These are phyloP conservation scores for Aspergillus costaricaensis DNA, from an alignment of 2,329 filamentous ascomycete species.

Conservation along the genomic window DNA sequence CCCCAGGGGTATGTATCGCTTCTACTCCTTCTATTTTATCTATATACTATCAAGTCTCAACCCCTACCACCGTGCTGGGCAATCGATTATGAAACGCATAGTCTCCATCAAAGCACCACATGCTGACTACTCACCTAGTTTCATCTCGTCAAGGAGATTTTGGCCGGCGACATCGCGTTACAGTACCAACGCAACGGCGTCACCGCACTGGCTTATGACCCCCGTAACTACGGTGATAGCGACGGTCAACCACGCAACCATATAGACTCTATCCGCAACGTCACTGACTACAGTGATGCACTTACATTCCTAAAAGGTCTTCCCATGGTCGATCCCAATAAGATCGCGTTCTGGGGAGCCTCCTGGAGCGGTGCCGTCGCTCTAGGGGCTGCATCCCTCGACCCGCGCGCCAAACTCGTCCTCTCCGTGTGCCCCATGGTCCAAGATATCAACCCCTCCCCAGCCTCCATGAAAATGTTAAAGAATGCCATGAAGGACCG, in stretches of 20 bases:
- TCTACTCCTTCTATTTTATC: background rate
- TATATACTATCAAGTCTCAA: too few relatives aligned
- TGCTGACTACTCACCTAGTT: conserved; percentile 21
- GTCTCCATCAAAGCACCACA: too few relatives aligned
- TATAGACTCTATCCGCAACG: conserved; percentile 34
- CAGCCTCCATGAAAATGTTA: conserved; percentile 27
- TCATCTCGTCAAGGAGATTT: conserved; percentile 34
- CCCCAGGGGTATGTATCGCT: conserved; percentile 19
- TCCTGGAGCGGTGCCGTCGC: conserved; percentile 34
- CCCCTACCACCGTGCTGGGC: too few relatives aligned
- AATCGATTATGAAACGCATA: too few relatives aligned
- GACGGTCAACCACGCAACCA: conserved; percentile 38
- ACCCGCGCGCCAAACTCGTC: conserved; percentile 30
- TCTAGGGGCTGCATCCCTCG: conserved; percentile 32
- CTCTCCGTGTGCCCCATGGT: conserved; percentile 30
- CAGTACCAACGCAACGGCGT: conserved; percentile 25
- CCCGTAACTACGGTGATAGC: conserved; percentile 34
- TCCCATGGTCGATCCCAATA: conserved; percentile 31
- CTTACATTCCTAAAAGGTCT: conserved; percentile 35
- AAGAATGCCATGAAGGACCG: conserved; percentile 40
- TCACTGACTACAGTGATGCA: conserved; percentile 42
- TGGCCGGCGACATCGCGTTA: conserved; percentile 24
- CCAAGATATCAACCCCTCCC: conserved; percentile 7
- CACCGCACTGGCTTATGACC: conserved; percentile 37
- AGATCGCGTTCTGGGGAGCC: conserved; percentile 42